Percentiles rank a stretch among this genome's conserved stretches.
phyloP scores from a whole-genome alignment of 371 early-diverging fungal species.

The Coemansia sp. region DNA sequence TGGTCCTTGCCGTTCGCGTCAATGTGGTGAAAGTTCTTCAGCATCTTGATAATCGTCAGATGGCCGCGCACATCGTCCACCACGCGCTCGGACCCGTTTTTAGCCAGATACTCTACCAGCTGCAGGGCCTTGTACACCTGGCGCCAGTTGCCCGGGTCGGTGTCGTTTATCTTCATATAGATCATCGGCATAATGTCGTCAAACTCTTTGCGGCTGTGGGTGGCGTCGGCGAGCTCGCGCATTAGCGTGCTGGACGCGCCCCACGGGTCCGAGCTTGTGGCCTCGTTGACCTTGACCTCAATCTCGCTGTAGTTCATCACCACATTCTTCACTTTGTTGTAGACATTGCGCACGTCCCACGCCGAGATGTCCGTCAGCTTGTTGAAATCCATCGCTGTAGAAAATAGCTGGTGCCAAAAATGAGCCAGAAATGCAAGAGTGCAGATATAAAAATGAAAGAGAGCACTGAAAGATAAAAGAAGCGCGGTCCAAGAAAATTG shows the following conservation, averaged over 20 bases:
- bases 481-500: too few species aligned
- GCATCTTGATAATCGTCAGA: conserved; percentile 80
- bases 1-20: conserved; percentile 96
- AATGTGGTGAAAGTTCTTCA: conserved; percentile 77
- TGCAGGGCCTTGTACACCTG: conserved; percentile 94
- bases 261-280: conserved; percentile 86
- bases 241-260: conserved; percentile 90
- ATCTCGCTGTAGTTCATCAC: conserved; percentile 85
- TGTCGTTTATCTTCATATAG: conserved; percentile 82
- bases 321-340: conserved; percentile 74
- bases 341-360: conserved; percentile 62
- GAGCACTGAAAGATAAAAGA: background rate
- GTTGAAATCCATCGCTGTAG: conserved; percentile 22
- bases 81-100: conserved; percentile 92
- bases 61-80: conserved; percentile 84
- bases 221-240: conserved; percentile 85
- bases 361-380: conserved; percentile 51
- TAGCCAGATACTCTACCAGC: conserved; percentile 89
- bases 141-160: conserved; percentile 84
- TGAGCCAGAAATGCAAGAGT: conserved; percentile 2
- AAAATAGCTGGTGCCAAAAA: background rate
- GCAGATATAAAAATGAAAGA: background rate
- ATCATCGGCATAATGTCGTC: conserved; percentile 93
- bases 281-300: conserved; percentile 86
- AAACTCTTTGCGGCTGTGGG: conserved; percentile 80